Percentiles rank a stretch among this genome's conserved stretches.
These are phyloP conservation scores for Fusarium udum DNA, from an alignment of 2,329 filamentous ascomycete species.

Conservation along the genomic window DNA sequence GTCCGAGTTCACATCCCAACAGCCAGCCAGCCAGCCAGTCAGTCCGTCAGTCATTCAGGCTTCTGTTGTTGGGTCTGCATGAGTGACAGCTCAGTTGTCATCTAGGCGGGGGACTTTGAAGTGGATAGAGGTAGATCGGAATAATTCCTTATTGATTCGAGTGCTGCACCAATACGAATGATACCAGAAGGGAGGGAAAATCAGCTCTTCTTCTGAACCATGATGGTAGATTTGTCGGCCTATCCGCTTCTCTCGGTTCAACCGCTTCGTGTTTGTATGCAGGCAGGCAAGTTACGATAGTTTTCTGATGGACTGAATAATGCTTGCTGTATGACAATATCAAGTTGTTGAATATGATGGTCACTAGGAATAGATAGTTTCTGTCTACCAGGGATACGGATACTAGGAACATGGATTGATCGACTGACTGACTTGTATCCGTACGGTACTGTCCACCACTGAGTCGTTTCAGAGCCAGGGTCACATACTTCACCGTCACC, in stretches of 20 bases:
- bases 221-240: neutral
- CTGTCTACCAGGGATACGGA: neutral
- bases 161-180: neutral
- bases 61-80: neutral
- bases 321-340: neutral
- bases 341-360: neutral
- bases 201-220: neutral
- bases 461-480: conserved; percentile 25
- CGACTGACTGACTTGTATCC: neutral
- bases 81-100: neutral
- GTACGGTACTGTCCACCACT: conserved; percentile 1
- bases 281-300: neutral
- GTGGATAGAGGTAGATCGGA: neutral
- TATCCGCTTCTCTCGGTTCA: neutral
- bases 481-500: conserved; percentile 39
- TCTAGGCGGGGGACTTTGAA: neutral
- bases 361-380: neutral
- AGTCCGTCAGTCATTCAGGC: neutral
- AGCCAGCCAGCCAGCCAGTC: neutral
- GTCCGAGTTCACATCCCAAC: conserved; percentile 11
- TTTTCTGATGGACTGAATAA: neutral
- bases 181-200: neutral
- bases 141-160: neutral
- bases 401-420: neutral
- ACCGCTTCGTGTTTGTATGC: neutral